Base-by-base conservation (phyloP, 1,139 yeast genomes). In the Neolecta irregularis region DNA sequence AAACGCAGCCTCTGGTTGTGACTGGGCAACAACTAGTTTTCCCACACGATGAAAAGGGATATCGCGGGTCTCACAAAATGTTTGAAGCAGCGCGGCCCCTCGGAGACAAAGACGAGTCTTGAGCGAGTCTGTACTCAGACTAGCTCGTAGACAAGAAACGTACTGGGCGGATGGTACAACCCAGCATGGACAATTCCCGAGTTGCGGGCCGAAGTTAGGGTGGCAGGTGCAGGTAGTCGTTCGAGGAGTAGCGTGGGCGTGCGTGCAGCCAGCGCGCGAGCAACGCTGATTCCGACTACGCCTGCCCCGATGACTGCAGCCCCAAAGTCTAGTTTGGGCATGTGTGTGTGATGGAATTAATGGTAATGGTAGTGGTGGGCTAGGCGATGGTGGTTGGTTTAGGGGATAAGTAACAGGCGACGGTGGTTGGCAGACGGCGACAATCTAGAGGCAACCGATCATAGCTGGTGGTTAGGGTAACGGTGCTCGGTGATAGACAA, bases 121-220 rank as follows among this genome's bases (percentile, higher is more conserved):
- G 39, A 83, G 58, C 3, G 77, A 65, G 39, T 69, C 68, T 8
- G n/a, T n/a, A n/a, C n/a, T n/a, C n/a, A n/a, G n/a, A n/a, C n/a
- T n/a, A n/a, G n/a, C n/a, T n/a, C n/a, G n/a, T n/a, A n/a, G n/a
- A n/a, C n/a, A n/a, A n/a, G n/a, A n/a, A n/a, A n/a, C n/a, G n/a
- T n/a, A n/a, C n/a, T n/a, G n/a, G 60, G 57, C 0, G 93, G 92
- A 48, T 78, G 77, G 52, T 83, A 83, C 6, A 83, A 49, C 0
- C 94, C 95, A 1, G 93, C 93, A 55, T 83, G 95, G 24, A 83
- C 75, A 21, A 83, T 95, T 49, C 83, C 95, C 2, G 93, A 78
- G 58, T 83, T 83, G 35, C 94, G 61, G 8, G 91, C 69, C 2
- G 92, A 74, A 0, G 93, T 81, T 50, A 83, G 94, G 46, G 68